Evolutionary conservation across 2,329 filamentous ascomycete genomes (phyloP).

Genomic region (Aspergillus pseudoterreus): DNA sequence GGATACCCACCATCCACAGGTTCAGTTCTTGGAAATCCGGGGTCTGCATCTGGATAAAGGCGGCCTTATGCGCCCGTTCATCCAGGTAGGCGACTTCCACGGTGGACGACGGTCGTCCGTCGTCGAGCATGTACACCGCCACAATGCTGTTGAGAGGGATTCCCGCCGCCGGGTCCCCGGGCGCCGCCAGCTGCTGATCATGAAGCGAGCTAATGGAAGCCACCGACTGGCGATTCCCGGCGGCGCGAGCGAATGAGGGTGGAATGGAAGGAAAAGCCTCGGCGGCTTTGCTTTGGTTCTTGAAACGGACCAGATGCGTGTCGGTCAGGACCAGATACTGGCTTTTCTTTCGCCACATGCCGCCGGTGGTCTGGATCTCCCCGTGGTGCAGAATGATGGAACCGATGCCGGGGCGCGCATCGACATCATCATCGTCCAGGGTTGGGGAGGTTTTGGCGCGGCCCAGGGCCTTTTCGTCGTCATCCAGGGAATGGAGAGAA

Average conservation of each 20-base stretch:
- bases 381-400: conserved; percentile 60
- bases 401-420: conserved; percentile 36
- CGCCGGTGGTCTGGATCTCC: conserved; percentile 66
- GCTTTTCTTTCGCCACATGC: conserved; percentile 68
- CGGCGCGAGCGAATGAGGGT: conserved; percentile 35
- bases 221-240: conserved; percentile 54
- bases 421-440: conserved; percentile 44
- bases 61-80: conserved; percentile 58
- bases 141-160: conserved; percentile 64
- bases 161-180: conserved; percentile 51
- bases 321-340: conserved; percentile 71
- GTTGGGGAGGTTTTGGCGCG: conserved; percentile 48
- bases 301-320: conserved; percentile 64
- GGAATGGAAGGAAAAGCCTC: conserved; percentile 59
- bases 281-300: conserved; percentile 62
- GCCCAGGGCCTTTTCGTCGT: conserved; percentile 50
- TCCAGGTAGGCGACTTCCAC: conserved; percentile 67
- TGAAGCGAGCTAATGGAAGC: conserved; percentile 59
- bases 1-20: conserved; percentile 61
- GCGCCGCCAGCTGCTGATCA: conserved; percentile 57
- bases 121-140: conserved; percentile 64
- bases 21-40: conserved; percentile 62
- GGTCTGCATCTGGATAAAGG: conserved; percentile 62
- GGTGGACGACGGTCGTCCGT: conserved; percentile 63
- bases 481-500: conserved; percentile 50